Conservation (phyloP, 2,329 filamentous ascomycete genomes). For the Sporothrix phasma region DNA sequence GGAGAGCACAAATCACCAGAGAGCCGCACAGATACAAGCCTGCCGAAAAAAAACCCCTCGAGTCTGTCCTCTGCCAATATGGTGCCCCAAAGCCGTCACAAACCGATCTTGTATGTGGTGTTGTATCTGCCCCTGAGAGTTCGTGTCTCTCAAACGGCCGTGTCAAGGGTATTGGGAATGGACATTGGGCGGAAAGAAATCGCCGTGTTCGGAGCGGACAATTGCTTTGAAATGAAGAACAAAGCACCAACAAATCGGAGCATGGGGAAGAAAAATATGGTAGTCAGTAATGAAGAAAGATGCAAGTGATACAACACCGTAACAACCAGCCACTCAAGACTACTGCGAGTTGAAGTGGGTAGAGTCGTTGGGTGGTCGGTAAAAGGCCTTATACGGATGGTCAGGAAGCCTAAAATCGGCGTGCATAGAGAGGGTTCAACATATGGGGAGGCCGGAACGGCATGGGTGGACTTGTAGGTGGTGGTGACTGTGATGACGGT, state of each 20-base stretch:
- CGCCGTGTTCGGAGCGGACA: too few relatives aligned
- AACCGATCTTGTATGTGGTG: neutral
- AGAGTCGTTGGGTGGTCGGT: slow-evolving; percentile 55
- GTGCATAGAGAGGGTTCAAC: slow-evolving; percentile 56
- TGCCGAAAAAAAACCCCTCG: neutral
- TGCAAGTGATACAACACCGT: too few relatives aligned
- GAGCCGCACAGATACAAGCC: neutral
- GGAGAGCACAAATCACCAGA: neutral
- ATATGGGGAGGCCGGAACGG: slow-evolving; percentile 28
- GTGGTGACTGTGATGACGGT: neutral
- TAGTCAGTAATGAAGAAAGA: neutral
- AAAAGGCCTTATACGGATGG: slow-evolving; percentile 73
- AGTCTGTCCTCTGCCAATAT: neutral
- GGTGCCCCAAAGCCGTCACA: neutral
- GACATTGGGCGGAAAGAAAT: too few relatives aligned
- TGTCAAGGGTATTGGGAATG: neutral
- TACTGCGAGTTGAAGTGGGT: slow-evolving; percentile 10
- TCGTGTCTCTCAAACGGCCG: neutral
- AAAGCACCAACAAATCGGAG: neutral
- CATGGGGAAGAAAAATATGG: neutral
- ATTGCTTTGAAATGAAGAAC: neutral
- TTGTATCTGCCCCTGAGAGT: neutral
- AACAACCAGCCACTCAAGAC: too few relatives aligned
- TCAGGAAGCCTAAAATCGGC: slow-evolving; percentile 70
- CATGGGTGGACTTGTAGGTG: slow-evolving; percentile 20